Conservation (phyloP, 768 basidiomycete genomes). For the Tulasnella calospora region DNA sequence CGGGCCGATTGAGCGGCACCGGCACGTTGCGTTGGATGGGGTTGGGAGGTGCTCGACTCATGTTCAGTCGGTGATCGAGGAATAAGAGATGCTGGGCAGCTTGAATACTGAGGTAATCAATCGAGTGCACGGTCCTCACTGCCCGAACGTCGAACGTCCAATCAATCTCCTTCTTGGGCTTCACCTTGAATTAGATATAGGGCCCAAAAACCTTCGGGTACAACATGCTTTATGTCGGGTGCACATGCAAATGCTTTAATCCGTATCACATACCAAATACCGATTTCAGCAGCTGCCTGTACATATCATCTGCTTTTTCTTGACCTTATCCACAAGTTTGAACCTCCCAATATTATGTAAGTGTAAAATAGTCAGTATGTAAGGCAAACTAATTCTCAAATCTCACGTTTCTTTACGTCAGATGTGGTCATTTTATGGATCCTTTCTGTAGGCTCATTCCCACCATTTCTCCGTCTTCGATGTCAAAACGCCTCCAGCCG, state of each 20-base stretch:
- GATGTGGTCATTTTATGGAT: too few species aligned
- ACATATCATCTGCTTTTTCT: constrained; percentile 36
- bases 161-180: not conserved
- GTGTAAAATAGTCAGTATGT: constrained; percentile 28
- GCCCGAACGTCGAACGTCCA: constrained; percentile 38
- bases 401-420: constrained; percentile 30
- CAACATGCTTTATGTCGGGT: not conserved
- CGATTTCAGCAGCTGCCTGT: constrained; percentile 30
- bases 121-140: constrained; percentile 5
- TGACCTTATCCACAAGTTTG: too few species aligned
- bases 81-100: too few species aligned
- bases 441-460: too few species aligned
- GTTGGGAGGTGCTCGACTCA: not conserved
- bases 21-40: not conserved
- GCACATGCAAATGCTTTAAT: constrained; percentile 8
- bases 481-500: too few species aligned
- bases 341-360: too few species aligned
- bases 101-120: not conserved
- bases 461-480: too few species aligned
- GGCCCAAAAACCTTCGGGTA: not conserved
- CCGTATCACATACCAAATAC: not conserved
- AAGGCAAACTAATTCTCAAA: constrained; percentile 43
- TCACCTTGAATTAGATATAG: not conserved
- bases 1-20: not conserved
- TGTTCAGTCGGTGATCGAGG: constrained; percentile 35